Base-by-base conservation (phyloP, 2,329 filamentous ascomycete species). In the Chaetomiaceae sp. region DNA sequence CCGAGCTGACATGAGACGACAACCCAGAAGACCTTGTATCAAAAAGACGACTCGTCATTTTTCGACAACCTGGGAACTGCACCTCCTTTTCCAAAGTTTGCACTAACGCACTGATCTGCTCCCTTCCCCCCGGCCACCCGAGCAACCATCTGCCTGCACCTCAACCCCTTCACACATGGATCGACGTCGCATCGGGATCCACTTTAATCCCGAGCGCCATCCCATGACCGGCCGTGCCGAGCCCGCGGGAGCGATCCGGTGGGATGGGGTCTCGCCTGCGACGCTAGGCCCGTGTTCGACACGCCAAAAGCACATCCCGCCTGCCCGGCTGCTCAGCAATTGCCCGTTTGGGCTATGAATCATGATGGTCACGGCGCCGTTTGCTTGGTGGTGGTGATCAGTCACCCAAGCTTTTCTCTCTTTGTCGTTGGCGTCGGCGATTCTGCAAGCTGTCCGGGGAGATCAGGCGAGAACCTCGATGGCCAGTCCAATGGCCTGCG, bases 221-320 rank as follows among this genome's bases (percentile, higher is more conserved):
- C 34, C 22, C 45, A 52, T 43, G 36, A 55, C 37, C 29, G 33
- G 14, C 40, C 37, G 8, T 27, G 19, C 31, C 23, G 27, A n/a
- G 19, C 38, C 51, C 49, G 57, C 57, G 57, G n/a, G 57, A 59
- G 46, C 27, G 48, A 38, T 57, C 52, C 57, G 57, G 57, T 54
- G 46, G 51, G 42, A 48, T 56, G 54, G 52, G 20, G n/a, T n/a
- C n/a, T 55, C 42, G 45, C 27, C 38, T 25, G 36, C 49, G 36
- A 25, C 15, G 23, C n/a, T 23, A 14, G 3, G 25, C 11, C 14
- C 14, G 27, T 9, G 9, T 27, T 27, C 6, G 25, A 27, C 25
- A 27, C 25, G 9, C 6, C 25, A 27, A 31, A 17, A 6, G 25
- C 29, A 17, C 36, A 6, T 17, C 7, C 43, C 31, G 11, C 2